These are phyloP conservation scores for Suhomyces bolitotheri DNA, from an alignment of 1,139 yeast species.

Conservation along the genomic window DNA sequence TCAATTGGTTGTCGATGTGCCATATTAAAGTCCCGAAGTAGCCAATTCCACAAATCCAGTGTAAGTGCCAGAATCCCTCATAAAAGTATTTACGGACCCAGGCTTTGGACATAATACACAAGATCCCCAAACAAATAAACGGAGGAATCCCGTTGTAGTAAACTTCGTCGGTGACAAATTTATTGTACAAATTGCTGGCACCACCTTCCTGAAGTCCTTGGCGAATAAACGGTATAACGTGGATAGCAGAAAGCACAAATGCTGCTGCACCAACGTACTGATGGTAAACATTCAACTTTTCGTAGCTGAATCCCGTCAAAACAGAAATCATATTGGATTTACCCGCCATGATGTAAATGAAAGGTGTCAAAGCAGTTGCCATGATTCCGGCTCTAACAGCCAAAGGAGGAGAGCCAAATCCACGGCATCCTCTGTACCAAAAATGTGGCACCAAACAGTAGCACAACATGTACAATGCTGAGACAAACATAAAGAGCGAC, in stretches of 20 bases:
- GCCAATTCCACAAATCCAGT: conserved; percentile 60
- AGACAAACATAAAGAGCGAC: conserved; percentile 37
- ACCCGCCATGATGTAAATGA: conserved; percentile 52
- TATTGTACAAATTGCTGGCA: conserved; percentile 17
- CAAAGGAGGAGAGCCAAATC: conserved; percentile 68
- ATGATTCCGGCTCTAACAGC: conserved; percentile 56
- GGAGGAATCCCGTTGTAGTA: conserved; percentile 44
- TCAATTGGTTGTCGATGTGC: conserved; percentile 46
- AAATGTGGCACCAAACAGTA: conserved; percentile 51
- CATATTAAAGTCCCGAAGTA: conserved; percentile 53
- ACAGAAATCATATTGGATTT: conserved; percentile 52
- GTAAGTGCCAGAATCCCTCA: conserved; percentile 56
- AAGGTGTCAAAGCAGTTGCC: conserved; percentile 55
- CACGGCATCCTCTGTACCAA: conserved; percentile 56
- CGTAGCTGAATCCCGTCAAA: conserved; percentile 58
- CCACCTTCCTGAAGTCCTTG: conserved; percentile 58
- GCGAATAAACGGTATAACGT: conserved; percentile 53
- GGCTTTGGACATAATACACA: conserved; percentile 50
- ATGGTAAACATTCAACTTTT: conserved; percentile 53
- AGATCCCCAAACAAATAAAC: conserved; percentile 43
- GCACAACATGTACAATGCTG: conserved; percentile 48
- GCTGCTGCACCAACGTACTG: conserved; percentile 50
- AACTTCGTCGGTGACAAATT: conserved; percentile 20
- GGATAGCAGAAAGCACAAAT: conserved; percentile 52
- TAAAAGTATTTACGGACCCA: conserved; percentile 46